Conservation (phyloP, 371 early-diverging fungal species). For the Mucor piriformis region DNA sequence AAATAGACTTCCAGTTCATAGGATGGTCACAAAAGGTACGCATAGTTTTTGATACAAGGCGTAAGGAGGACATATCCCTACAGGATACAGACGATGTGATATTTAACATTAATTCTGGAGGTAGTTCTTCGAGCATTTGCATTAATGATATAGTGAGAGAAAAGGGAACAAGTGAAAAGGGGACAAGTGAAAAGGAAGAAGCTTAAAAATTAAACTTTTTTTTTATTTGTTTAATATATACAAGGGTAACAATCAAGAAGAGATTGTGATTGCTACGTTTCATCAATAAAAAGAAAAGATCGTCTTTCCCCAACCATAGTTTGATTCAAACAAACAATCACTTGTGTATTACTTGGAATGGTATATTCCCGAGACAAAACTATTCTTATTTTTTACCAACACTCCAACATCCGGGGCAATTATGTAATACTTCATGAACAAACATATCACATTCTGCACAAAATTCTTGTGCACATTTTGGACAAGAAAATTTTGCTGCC, state of each 20-base stretch:
- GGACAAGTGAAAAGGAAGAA: not conserved
- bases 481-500: conserved; percentile 66
- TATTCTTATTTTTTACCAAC: conserved; percentile 25
- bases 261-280: conserved; percentile 6
- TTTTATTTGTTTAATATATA: conserved; percentile 4
- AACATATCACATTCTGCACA: conserved; percentile 95
- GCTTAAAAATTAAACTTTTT: not conserved
- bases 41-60: conserved; percentile 17
- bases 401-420: conserved; percentile 87
- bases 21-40: conserved; percentile 24
- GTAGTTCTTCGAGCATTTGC: conserved; percentile 15
- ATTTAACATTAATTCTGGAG: conserved; percentile 23
- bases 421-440: conserved; percentile 91
- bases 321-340: not conserved
- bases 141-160: not conserved
- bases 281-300: conserved; percentile 3
- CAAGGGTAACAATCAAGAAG: conserved; percentile 6
- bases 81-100: conserved; percentile 19
- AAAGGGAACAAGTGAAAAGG: conserved; percentile 1
- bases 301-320: not conserved
- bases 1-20: conserved; percentile 13
- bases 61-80: conserved; percentile 18
- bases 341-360: not conserved
- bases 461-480: conserved; percentile 77
- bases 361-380: conserved; percentile 17